Conservation (phyloP, 306 rosid species). For the Quercus variabilis region DNA sequence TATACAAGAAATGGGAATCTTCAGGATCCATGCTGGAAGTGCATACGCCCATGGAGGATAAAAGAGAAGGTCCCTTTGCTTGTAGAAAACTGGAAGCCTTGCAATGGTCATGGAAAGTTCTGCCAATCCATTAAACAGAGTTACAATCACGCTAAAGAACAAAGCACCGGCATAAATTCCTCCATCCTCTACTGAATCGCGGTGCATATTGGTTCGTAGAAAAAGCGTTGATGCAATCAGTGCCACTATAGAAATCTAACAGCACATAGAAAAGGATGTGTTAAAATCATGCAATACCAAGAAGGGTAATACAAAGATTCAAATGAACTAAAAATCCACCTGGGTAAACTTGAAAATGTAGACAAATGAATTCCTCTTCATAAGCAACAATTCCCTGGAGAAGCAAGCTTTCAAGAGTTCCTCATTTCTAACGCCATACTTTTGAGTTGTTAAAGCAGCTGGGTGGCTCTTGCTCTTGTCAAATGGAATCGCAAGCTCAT, state of each 20-base stretch:
- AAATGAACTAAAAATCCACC: constrained; percentile 13
- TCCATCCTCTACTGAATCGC: constrained; percentile 20
- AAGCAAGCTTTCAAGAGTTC: constrained; percentile 40
- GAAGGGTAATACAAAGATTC: too few species aligned
- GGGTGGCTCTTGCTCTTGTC: constrained; percentile 39
- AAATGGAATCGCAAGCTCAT: constrained; percentile 34
- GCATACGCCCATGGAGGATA: constrained; percentile 46
- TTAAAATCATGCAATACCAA: too few species aligned
- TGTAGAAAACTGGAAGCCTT: constrained; percentile 39
- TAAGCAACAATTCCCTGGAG: constrained; percentile 36
- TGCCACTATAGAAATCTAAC: too few species aligned
- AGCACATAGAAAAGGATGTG: too few species aligned
- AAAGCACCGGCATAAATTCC: constrained; percentile 31
- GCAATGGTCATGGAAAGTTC: constrained; percentile 39
- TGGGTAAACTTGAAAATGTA: constrained; percentile 36
- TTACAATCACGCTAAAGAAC: constrained; percentile 22
- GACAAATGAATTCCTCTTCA: constrained; percentile 45
- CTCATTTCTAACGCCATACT: constrained; percentile 23
- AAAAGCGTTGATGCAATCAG: too few species aligned
- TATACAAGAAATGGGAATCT: too few species aligned
- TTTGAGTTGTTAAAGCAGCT: constrained; percentile 32
- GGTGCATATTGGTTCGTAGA: too few species aligned
- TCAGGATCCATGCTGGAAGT: constrained; percentile 15
- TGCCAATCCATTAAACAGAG: constrained; percentile 35
- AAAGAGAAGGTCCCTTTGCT: constrained; percentile 42